phyloP scores from a whole-genome alignment of 495 filamentous ascomycete genomes.

The Hypoxylon lenormandii region DNA sequence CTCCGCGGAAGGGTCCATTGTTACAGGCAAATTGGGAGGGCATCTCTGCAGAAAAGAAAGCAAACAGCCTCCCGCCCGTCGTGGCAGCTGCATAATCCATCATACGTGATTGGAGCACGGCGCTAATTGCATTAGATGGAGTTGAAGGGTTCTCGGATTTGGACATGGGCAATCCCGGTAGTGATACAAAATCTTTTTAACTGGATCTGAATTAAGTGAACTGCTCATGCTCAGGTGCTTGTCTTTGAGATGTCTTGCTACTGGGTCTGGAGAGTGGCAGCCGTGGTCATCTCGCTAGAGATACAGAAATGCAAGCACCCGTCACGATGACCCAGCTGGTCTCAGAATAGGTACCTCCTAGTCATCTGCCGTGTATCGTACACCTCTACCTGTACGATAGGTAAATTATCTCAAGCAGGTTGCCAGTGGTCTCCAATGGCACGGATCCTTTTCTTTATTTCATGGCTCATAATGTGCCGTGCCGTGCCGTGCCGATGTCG shows the following conservation, averaged over 20 bases:
- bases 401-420: not conserved
- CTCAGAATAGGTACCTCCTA: too few species aligned
- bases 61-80: conserved; percentile 37
- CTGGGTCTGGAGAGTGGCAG: not conserved
- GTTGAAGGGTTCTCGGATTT: conserved; percentile 33
- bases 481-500: too few species aligned
- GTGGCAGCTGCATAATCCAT: conserved; percentile 26
- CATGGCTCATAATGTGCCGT: too few species aligned
- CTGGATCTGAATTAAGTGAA: conserved; percentile 12
- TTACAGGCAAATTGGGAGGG: conserved; percentile 45
- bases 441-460: too few species aligned
- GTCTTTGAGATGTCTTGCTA: conserved; percentile 13
- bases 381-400: not conserved
- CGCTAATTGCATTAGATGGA: conserved; percentile 33
- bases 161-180: conserved; percentile 18
- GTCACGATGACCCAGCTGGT: conserved; percentile 15
- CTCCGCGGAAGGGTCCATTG: conserved; percentile 58
- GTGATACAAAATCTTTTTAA: conserved; percentile 32
- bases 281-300: conserved; percentile 12
- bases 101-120: not conserved
- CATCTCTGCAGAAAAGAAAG: conserved; percentile 41
- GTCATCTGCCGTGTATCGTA: conserved; percentile 26
- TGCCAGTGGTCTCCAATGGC: too few species aligned
- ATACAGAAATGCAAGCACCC: conserved; percentile 36
- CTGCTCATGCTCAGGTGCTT: too few species aligned